phyloP scores from a whole-genome alignment of 768 basidiomycete species.

The Xanthoconium purpureum region DNA sequence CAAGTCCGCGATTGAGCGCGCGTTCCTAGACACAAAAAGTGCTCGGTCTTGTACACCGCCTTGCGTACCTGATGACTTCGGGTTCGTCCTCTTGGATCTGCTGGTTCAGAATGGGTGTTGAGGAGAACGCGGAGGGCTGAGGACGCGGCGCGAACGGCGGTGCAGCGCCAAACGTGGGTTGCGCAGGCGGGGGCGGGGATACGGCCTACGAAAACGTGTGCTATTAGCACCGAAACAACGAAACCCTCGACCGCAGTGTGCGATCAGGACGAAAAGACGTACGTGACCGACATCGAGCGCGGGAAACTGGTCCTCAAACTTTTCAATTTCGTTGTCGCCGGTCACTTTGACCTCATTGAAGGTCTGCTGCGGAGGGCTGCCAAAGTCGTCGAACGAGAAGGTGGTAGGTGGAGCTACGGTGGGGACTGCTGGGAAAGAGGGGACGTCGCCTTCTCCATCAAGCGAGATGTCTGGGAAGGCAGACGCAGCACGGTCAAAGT shows the following conservation, averaged over 20 bases:
- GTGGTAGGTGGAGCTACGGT: conserved; percentile 35
- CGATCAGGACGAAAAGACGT: conserved; percentile 12
- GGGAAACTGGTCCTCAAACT: conserved; percentile 84
- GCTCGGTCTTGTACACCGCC: too few relatives aligned
- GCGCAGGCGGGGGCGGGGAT: conserved; percentile 28
- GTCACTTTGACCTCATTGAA: conserved; percentile 72
- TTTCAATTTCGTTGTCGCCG: conserved; percentile 80
- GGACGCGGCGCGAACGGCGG: conserved; percentile 74
- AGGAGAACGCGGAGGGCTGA: conserved; percentile 65
- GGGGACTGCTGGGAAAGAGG: conserved; percentile 36
- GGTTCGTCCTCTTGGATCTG: conserved; percentile 76
- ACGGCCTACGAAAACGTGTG: conserved; percentile 26
- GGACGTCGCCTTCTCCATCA: conserved; percentile 60
- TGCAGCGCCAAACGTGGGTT: conserved; percentile 45
- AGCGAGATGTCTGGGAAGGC: conserved; percentile 84
- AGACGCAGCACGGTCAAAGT: conserved; percentile 49
- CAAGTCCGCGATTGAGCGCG: background rate
- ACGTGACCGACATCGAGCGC: conserved; percentile 60
- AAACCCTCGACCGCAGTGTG: conserved; percentile 9
- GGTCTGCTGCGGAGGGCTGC: conserved; percentile 38
- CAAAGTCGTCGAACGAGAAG: conserved; percentile 71
- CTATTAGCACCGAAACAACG: conserved; percentile 5
- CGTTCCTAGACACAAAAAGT: background rate
- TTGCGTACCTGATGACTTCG: conserved; percentile 73
- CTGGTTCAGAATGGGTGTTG: conserved; percentile 72